Evolutionary conservation across 768 basidiomycete genomes (phyloP), one percentile per base, ranked within the genome.

Genomic region (Xerocomus spinulosus): DNA sequence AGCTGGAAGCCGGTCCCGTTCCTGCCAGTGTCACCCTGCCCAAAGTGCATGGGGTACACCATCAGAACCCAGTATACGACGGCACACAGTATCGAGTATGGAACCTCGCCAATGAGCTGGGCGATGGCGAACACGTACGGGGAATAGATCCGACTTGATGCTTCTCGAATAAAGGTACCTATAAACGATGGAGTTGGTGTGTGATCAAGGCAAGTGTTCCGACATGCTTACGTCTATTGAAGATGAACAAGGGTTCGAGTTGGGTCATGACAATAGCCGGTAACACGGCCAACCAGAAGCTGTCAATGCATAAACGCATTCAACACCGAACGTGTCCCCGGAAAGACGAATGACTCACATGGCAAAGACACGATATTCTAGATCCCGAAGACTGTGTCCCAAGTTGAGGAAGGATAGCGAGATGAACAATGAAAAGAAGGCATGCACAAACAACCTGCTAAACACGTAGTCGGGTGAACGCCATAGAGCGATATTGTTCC

Each of bases 401-500:
- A 92, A 70, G 57, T 84, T 80, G 46, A 95, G 69, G 78, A 91
- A 91, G 4, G 86, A 87, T 28, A 94, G 69, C 24, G 85, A 85
- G 50, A 90, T 73, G 62, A 81, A 81, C 12, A 88, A 68, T 13
- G 86, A 81, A 48, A 86, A 78, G 63, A 82, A 82, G 3, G 76
- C 73, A 53, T 87, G 84, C 14, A 86, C 79, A 64, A 90, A 90
- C 21, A 92, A 69, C 17, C 92, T 80, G 43, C 81, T 89, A 71
- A 84, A 92, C 42, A 89, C 81, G 62, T 93, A 94, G 54, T 91
- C 82, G 3, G 90, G 87, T 9, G 83, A 87, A 46, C 92, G 75
- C 85, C 87, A 93, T 12, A 92, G 70, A 2, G 87, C 82, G 6
- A 72, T 57, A 57, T 82, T 82, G 60, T 87, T 86, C 34, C 91